Evolutionary conservation across 129 eudicot genomes (phyloP), one percentile per base, ranked within the genome.

Genomic region (Logfia minima): DNA sequence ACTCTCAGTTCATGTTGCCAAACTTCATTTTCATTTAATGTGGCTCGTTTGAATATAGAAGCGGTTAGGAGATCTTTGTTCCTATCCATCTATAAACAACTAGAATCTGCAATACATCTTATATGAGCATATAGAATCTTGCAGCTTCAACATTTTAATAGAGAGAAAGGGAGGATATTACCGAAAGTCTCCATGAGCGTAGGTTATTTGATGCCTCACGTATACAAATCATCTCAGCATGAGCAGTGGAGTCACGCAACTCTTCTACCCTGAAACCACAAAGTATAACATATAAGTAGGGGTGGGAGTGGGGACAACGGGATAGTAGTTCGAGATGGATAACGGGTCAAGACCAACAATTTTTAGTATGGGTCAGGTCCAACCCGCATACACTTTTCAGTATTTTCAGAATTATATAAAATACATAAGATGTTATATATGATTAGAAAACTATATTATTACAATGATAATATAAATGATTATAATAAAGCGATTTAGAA

Each of bases 191-290:
- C 98, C 98, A 94, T 24, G 98, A 74, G 65, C 80, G 89, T 66
- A 89, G 96, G 32, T 86, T 67, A 77, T 83, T 94, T 48, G 98
- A 94, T 32, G 96, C 98, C 80, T 89, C 96, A 58, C 97, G 82
- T 74, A 94, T 94, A 83, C 98, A 94, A 51, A 87, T 80, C 90
- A 94, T 91, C 84, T 94, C 98, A 4, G 97, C 98, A 85, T 94
- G 98, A 67, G 98, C 98, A 66, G 98, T 94, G 72, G 98, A 91
- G 82, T 94, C 98, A 51, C 97, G 90, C 45, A 85, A 75, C 85
- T 94, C 96, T 10, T 41, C 48, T 9, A 41, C 48, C 48, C 48
- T 41, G 14, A 3, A 84, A 77, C 62, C 66, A 63, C 70, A 65
- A 22, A 75, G 45, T 56, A 66, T 21, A 24, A 1, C 63, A 45